Base-by-base conservation (phyloP, 306 rosid genomes). In the Begonia loranthoides region DNA sequence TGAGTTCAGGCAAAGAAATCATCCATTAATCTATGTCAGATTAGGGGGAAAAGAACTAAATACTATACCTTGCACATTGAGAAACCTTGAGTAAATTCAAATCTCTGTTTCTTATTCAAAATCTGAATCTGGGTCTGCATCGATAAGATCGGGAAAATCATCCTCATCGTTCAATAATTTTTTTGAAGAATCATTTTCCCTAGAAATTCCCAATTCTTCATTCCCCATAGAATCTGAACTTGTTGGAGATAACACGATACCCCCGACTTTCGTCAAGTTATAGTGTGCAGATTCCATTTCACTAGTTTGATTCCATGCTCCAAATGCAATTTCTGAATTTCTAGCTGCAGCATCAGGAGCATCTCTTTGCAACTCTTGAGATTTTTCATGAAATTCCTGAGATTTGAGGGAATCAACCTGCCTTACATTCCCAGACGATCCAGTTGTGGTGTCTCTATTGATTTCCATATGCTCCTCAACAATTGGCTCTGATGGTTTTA, bases 91-190 rank as follows among this genome's bases (percentile, higher is more conserved):
- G 45, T n/a, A 15, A 17, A 60, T 13, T 34, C 9, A 14, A 36
- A 52, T 28, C 59, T 9, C 45, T 24, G 8, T 17, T 17, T 4
- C 47, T 61, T 62, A 67, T 13, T 75, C 92, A 38, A 14, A 71
- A 39, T 75, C 87, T 57, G 87, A 77, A 68, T 85, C 94, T 13
- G 92, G 79, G 66, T 73, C 81, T 34, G 54, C 79, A 49, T 75
- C 81, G 70, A 79, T 71, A 56, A 85, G 80, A 21, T 85, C 95
- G 46, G 95, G 97, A 54, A 82, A 70, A 16, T 48, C 63, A 14
- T 82, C 88, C 40, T 46, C 70, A 19, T 68, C 79, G 6, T 15
- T 56, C 40, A 55, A 38, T 58, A 61, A 50, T 34, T 24, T 51
- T n/a, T 43, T 43, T 11, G n/a, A 1, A 1, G 66, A 58, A 10